phyloP scores from a whole-genome alignment of 2,329 filamentous ascomycete genomes.

The Aureobasidium sp. region DNA sequence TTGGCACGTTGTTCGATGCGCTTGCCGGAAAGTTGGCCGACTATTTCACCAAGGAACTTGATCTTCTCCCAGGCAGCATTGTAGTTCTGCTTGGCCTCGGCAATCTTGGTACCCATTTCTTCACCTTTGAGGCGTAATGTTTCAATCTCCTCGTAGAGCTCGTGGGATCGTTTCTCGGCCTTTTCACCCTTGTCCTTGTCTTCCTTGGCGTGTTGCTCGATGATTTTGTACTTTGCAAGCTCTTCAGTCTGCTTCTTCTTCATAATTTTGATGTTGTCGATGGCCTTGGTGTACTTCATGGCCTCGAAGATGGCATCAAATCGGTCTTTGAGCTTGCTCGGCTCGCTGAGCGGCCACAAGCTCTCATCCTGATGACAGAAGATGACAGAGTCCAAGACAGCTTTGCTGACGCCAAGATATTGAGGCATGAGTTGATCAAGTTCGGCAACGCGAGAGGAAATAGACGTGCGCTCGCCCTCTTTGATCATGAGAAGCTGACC shows the following conservation, averaged over 20 bases:
- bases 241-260: constrained; percentile 75
- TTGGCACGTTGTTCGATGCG: constrained; percentile 64
- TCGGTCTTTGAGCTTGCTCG: constrained; percentile 74
- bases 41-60: constrained; percentile 63
- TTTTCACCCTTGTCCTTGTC: constrained; percentile 79
- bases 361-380: constrained; percentile 99
- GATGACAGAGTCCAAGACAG: constrained; percentile 88
- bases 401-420: constrained; percentile 79
- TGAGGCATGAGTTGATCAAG: constrained; percentile 77
- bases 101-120: constrained; percentile 25
- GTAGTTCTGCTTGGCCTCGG: constrained; percentile 38
- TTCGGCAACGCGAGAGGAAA: constrained; percentile 73
- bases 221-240: constrained; percentile 61
- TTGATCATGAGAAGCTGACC: constrained; percentile 66
- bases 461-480: constrained; percentile 68
- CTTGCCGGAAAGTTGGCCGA: constrained; percentile 69
- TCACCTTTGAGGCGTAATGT: constrained; percentile 13
- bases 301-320: constrained; percentile 99
- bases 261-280: constrained; percentile 85
- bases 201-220: constrained; percentile 68
- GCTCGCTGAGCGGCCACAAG: constrained; percentile 91
- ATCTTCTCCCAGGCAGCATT: constrained; percentile 64
- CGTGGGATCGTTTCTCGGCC: constrained; percentile 55
- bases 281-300: constrained; percentile 91
- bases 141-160: constrained; percentile 46